A percentile compares a stretch with the other conserved stretches of the same genome.
phyloP scores from a whole-genome alignment of 1,139 yeast species.

The Kazachstania sp. region DNA sequence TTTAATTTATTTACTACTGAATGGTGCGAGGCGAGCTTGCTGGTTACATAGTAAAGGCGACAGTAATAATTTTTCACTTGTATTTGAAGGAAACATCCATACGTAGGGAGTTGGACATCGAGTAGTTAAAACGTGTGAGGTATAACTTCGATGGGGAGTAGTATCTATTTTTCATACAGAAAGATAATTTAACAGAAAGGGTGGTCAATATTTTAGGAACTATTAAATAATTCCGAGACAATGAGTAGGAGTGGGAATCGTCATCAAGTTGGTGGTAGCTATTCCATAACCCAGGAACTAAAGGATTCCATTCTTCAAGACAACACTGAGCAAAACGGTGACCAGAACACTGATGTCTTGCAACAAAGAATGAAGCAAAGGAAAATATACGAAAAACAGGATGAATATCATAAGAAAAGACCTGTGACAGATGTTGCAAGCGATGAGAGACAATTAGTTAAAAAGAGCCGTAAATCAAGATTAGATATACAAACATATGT shows the following conservation, averaged over 20 bases:
- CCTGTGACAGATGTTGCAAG: conserved; percentile 12
- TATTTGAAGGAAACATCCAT: too few species aligned
- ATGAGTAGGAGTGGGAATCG: conserved; percentile 2
- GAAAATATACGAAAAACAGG: conserved; percentile 32
- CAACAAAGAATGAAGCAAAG: conserved; percentile 28
- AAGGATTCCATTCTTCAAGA: conserved; percentile 29
- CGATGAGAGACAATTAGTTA: conserved; percentile 17
- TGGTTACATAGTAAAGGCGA: too few species aligned
- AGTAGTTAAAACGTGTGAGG: too few species aligned
- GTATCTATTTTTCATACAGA: too few species aligned
- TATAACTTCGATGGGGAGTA: too few species aligned
- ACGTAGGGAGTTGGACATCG: too few species aligned
- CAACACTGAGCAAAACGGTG: conserved; percentile 26
- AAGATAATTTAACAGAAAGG: too few species aligned
- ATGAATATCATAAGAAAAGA: conserved; percentile 38
- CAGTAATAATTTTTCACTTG: too few species aligned
- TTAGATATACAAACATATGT: conserved; percentile 32
- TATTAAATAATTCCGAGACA: too few species aligned
- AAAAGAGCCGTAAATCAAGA: conserved; percentile 23
- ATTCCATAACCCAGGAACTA: conserved; percentile 33
- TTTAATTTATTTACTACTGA: too few species aligned
- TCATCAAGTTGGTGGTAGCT: conserved; percentile 19
- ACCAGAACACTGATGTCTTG: conserved; percentile 30
- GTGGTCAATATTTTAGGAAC: too few species aligned
- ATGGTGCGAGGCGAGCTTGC: too few species aligned